Evolutionary conservation across 805 yeast species (phyloP).

Genomic region (Tetrapisispora namnaoensis): DNA sequence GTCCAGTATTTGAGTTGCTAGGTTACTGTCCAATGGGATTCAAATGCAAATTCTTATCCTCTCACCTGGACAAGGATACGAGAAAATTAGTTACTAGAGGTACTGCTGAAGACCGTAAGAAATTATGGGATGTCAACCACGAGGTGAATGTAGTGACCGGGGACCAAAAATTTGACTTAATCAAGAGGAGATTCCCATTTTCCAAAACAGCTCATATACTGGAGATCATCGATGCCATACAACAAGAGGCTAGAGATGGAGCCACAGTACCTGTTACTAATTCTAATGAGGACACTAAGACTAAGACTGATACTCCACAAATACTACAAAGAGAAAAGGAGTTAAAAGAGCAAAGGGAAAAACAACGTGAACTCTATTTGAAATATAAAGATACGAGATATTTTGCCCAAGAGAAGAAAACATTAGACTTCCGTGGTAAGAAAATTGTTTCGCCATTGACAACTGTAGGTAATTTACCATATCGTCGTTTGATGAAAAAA

Average conservation of each 20-base stretch:
- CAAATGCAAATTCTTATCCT: constrained; percentile 82
- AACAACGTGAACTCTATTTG: constrained; percentile 24
- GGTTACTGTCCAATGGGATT: constrained; percentile 91
- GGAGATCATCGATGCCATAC: constrained; percentile 53
- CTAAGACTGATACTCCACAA: constrained; percentile 7
- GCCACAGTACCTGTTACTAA: constrained; percentile 4
- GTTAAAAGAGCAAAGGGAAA: constrained; percentile 25
- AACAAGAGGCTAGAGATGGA: constrained; percentile 29
- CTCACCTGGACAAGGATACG: constrained; percentile 49
- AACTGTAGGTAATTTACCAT: constrained; percentile 95
- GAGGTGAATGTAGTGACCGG: constrained; percentile 57
- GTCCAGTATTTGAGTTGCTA: constrained; percentile 74
- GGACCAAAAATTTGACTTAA: constrained; percentile 29
- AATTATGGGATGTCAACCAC: constrained; percentile 29
- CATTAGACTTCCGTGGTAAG: constrained; percentile 54
- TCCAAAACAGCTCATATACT: constrained; percentile 47
- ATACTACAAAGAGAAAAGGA: constrained; percentile 20
- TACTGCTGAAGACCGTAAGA: constrained; percentile 29
- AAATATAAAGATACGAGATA: constrained; percentile 68
- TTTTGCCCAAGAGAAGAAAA: constrained; percentile 73
- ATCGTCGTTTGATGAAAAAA: constrained; percentile 81
- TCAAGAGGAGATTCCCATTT: constrained; percentile 50
- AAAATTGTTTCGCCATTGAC: constrained; percentile 93
- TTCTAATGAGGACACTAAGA: background rate
- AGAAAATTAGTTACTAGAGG: constrained; percentile 30